Base-by-base conservation (phyloP, 495 filamentous ascomycete species). In the Terfezia boudieri region DNA sequence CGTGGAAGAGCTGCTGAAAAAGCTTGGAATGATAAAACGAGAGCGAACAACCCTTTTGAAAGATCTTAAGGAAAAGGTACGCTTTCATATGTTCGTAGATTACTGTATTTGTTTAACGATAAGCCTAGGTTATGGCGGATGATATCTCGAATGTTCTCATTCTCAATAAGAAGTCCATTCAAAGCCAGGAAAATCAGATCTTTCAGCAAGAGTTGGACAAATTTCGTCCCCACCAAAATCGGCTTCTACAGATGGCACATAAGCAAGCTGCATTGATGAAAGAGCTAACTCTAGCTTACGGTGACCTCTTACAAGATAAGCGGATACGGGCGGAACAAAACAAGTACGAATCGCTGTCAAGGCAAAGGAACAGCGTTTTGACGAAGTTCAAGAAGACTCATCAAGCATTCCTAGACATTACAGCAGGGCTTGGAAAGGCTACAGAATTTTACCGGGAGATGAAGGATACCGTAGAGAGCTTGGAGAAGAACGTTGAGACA, bases 71-170 rank as follows among this genome's bases (percentile, higher is more conserved):
- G 87, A 94, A 51, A 95, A 93, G 80, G 90, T 93, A 67, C 56
- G 71, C 60, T 32, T 32, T 32, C 38, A 53, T 46, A 43, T 50
- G 37, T 38, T 6, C 4, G 8, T 46, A 9, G 17, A 46, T 14
- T 4, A 46, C 41, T 9, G 17, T 46, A 14, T 46, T 20, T 11
- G 36, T 50, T 52, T 17, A 35, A 53, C 54, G 12, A 14, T 46
- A 9, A 9, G 36, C 26, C 37, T 55, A 98, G 89, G 81, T 89
- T 50, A 90, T 90, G 68, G 83, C 80, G 61, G 92, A 98, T 61
- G 92, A 98, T 62, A 96, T 96, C 58, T 94, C 89, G 11, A 88
- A 92, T 62, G 86, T 96, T 23, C 70, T 96, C 59, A 96, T 98
- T 50, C 72, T 98, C 38, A 98, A 98, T 72, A 94, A 95, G 63